Conservation (phyloP, 805 yeast genomes). For the Ogataea ramenticola region DNA sequence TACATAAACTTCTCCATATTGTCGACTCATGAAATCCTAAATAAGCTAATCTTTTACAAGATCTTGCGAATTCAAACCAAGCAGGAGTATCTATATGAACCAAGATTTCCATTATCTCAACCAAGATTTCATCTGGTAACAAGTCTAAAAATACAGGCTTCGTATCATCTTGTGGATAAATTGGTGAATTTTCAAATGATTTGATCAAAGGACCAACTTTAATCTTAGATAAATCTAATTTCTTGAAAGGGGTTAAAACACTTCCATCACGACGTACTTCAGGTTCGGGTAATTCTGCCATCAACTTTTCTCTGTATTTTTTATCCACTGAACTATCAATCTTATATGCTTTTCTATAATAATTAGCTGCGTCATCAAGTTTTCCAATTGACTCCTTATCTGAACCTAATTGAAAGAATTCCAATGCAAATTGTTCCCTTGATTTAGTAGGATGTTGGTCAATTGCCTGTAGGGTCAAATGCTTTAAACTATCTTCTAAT, state of each 20-base stretch:
- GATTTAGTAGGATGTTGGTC: conserved; percentile 22
- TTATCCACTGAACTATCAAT: conserved; percentile 56
- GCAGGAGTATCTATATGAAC: conserved; percentile 46
- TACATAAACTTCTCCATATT: conserved; percentile 45
- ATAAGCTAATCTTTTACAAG: conserved; percentile 50
- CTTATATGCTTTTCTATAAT: conserved; percentile 65
- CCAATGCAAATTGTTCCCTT: conserved; percentile 41
- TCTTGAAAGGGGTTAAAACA: neutral
- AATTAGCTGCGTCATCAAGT: conserved; percentile 74
- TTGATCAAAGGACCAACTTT: conserved; percentile 33
- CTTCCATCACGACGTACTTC: conserved; percentile 13
- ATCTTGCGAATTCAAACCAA: conserved; percentile 55
- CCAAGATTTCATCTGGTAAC: conserved; percentile 54
- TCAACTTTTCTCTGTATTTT: conserved; percentile 51
- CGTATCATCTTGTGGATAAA: conserved; percentile 20
- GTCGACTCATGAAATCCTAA: conserved; percentile 46
- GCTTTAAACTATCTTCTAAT: conserved; percentile 17
- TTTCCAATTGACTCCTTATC: conserved; percentile 66
- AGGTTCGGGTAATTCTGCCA: conserved; percentile 15
- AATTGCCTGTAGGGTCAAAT: conserved; percentile 18
- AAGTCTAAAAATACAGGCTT: conserved; percentile 35
- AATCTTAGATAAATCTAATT: conserved; percentile 33
- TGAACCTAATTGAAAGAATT: conserved; percentile 61
- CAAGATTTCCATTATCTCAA: conserved; percentile 40
- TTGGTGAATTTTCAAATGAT: conserved; percentile 25